Evolutionary conservation across 345 rosid species (phyloP), one percentile per base, ranked within the genome.

Genomic region (Nephelium lappaceum): DNA sequence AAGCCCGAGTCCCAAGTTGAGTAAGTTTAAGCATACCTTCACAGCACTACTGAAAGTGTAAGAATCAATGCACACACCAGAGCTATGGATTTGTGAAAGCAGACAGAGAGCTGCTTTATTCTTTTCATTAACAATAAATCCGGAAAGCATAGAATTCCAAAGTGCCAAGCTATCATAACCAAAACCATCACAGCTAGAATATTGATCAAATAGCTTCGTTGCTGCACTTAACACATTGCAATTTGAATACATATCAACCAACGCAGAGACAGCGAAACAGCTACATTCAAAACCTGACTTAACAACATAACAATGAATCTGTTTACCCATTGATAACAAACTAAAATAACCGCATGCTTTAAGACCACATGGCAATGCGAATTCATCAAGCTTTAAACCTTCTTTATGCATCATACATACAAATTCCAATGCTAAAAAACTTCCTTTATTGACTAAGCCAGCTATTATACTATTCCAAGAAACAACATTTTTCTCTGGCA

Each of bases 391-490:
- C 81, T 75, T 78, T 23, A 82, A 67, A 69, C 93, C 95, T 79
- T 85, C 83, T 74, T 67, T 84, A 31, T 90, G 97, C 97, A 93
- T 91, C 86, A 71, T 76, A 72, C 79, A 24, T 11, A 89, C 65
- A 86, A 80, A 89, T 2, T 89, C 86, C 80, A 93, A 81, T 2
- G 91, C 88, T 25, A 49, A 79, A 25, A 75, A 79, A 73, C 91
- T 90, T 71, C 88, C 86, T 39, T 71, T 86, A 73, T 88, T 89
- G 0, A 85, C 89, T 79, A 91, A 90, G 67, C 93, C 95, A n/a
- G 92, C 86, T 68, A 93, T 81, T 47, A 93, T 81, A 79, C 81
- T 89, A 72, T 93, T 93, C 95, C 95, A 93, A 69, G 97, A 91
- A 53, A 85, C 89, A 11, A 36, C 81, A 82, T 88, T 88, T 41